phyloP scores from a whole-genome alignment of 2,329 filamentous ascomycete species.

The Cercospora nicotianae region DNA sequence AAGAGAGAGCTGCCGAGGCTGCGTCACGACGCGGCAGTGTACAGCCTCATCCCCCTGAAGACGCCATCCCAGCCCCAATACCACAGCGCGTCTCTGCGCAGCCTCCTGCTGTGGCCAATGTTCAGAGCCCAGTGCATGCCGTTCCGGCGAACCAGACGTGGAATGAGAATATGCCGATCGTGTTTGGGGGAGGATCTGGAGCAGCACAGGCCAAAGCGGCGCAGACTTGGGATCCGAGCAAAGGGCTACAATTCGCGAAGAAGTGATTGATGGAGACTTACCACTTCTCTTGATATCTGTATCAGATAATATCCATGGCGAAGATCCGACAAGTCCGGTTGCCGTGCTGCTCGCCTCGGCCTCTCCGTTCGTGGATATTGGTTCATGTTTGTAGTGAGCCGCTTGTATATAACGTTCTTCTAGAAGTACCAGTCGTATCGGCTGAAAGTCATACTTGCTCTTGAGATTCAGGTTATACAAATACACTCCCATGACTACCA shows the following conservation, averaged over 20 bases:
- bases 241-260: slow-evolving; percentile 32
- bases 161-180: slow-evolving; percentile 40
- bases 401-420: too few relatives aligned
- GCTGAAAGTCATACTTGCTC: too few relatives aligned
- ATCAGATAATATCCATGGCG: too few relatives aligned
- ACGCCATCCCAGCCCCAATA: slow-evolving; percentile 56
- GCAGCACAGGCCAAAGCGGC: background rate
- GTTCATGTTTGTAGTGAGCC: too few relatives aligned
- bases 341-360: too few relatives aligned
- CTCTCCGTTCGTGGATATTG: too few relatives aligned
- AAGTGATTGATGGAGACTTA: background rate
- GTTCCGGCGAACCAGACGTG: slow-evolving; percentile 31
- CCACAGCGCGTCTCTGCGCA: slow-evolving; percentile 39
- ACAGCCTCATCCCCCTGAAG: slow-evolving; percentile 29
- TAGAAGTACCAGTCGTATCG: too few relatives aligned
- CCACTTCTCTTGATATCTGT: too few relatives aligned
- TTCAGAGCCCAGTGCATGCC: slow-evolving; percentile 28
- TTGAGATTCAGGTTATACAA: too few relatives aligned
- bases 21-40: slow-evolving; percentile 20
- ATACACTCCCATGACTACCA: too few relatives aligned
- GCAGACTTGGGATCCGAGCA: slow-evolving; percentile 33
- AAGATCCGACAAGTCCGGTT: too few relatives aligned
- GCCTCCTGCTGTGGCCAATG: slow-evolving; percentile 38
- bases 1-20: slow-evolving; percentile 33
- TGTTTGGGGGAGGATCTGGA: slow-evolving; percentile 31